A percentile compares a stretch with the other conserved stretches of the same genome.
These are phyloP conservation scores for Pyrenula aspistea DNA, from an alignment of 495 filamentous ascomycete genomes.

Conservation along the genomic window DNA sequence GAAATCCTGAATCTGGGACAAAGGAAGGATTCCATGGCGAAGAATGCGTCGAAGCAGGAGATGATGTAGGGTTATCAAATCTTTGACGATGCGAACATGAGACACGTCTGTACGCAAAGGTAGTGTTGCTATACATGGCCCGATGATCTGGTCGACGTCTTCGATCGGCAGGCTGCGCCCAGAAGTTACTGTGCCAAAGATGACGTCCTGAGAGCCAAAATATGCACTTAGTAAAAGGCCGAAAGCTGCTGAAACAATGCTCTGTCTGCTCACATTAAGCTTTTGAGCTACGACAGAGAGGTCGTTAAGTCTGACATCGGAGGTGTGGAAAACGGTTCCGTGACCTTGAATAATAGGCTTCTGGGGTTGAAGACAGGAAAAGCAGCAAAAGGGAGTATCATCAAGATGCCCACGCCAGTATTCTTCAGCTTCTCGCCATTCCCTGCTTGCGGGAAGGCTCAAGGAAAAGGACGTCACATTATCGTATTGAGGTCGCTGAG, in stretches of 20 bases:
- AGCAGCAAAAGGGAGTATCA: slow-evolving; percentile 10
- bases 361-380: background rate
- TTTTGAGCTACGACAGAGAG: slow-evolving; percentile 9
- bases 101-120: slow-evolving; percentile 47
- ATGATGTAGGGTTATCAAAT: slow-evolving; percentile 50
- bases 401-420: slow-evolving; percentile 59
- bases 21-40: slow-evolving; percentile 41
- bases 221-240: slow-evolving; percentile 51
- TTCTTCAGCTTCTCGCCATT: slow-evolving; percentile 23
- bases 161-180: slow-evolving; percentile 55
- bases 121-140: slow-evolving; percentile 58
- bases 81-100: slow-evolving; percentile 31
- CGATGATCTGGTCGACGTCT: slow-evolving; percentile 56
- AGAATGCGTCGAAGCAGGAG: slow-evolving; percentile 46
- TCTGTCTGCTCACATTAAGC: slow-evolving; percentile 28
- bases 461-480: slow-evolving; percentile 17
- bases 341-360: background rate
- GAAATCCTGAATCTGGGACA: slow-evolving; percentile 52
- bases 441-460: slow-evolving; percentile 18
- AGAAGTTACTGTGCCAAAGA: slow-evolving; percentile 65
- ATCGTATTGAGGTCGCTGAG: slow-evolving; percentile 15
- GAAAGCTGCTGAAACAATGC: slow-evolving; percentile 60
- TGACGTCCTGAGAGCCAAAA: slow-evolving; percentile 51
- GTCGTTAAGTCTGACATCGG: slow-evolving; percentile 12
- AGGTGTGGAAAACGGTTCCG: background rate